Conservation (phyloP, 2,329 filamentous ascomycete species). For the Aspergillus sp. region DNA sequence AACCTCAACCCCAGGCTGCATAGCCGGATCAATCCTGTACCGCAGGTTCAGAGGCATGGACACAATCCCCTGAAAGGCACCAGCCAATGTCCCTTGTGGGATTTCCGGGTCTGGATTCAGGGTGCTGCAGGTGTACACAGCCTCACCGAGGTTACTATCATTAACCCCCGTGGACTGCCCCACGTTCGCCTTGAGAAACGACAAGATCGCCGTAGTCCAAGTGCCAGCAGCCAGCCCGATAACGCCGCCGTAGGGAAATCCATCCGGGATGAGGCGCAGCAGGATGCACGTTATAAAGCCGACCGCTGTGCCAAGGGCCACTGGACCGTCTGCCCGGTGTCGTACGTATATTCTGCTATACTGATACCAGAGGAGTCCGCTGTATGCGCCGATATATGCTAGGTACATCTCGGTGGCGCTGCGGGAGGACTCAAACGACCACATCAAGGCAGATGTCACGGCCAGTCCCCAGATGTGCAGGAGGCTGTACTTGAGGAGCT, state of each 20-base stretch:
- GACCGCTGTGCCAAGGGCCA: conserved; percentile 40
- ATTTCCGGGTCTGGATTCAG: conserved; percentile 15
- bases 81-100: conserved; percentile 6
- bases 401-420: conserved; percentile 51
- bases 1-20: conserved; percentile 45
- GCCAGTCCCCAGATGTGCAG: conserved; percentile 54
- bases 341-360: conserved; percentile 54
- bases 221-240: background rate
- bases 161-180: background rate
- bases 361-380: conserved; percentile 55
- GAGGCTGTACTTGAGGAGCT: conserved; percentile 49
- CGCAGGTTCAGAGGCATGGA: conserved; percentile 41
- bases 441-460: conserved; percentile 48
- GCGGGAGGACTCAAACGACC: conserved; percentile 47
- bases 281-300: conserved; percentile 42
- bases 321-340: conserved; percentile 33
- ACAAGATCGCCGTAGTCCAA: background rate
- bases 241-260: background rate
- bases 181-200: background rate
- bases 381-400: conserved; percentile 51
- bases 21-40: conserved; percentile 40
- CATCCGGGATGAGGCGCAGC: background rate
- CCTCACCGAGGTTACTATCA: background rate
- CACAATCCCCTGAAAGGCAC: conserved; percentile 10
- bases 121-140: background rate